Base-by-base conservation (phyloP, 305 asterid genomes). In the Fraxinus baroniana region DNA sequence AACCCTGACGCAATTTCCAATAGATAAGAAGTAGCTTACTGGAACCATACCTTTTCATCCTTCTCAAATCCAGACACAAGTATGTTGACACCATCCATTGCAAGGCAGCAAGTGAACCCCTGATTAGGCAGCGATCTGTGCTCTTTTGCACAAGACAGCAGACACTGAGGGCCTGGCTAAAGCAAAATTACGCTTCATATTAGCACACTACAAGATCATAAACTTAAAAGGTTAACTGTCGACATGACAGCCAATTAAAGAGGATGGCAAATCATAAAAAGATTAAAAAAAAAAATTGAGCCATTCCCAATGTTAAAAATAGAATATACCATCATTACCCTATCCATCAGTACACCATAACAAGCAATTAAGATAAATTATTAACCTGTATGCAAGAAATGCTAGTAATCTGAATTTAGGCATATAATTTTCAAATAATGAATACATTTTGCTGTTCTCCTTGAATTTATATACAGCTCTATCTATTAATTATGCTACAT, bases 101-200 rank as follows among this genome's bases (percentile, higher is more conserved):
- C 99, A 88, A 96, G 96, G 91, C 99, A 96, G 88, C 99, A 96
- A 82, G 99, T 94, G 85, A 92, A 96, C 57, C 91, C 97, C 79
- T 90, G 95, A 86, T 86, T 88, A 78, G 99, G 98, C 36, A 94
- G 92, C 83, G 83, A 85, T 85, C 98, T 89, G 22, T 82, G 94
- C 85, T 96, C 98, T 88, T 94, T 94, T 37, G 99, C 96, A 87
- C 99, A 96, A 52, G 91, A 89, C 82, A 94, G 88, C 86, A 96
- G 94, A 84, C 99, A 96, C 62, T 91, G 98, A 74, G 99, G 98
- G 86, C 99, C 99, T 96, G 89, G 78, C 78, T 79, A 86, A 81
- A 57, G 80, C 33, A 83, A 77, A 81, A 57, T 39, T 74, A 73
- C 18, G 78, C 84, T 70, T 37, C 20, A 84, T 52, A 83, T 80